Evolutionary conservation across 2,329 filamentous ascomycete genomes (phyloP), one percentile per base, ranked within the genome.

Genomic region (Fusarium chuoi): DNA sequence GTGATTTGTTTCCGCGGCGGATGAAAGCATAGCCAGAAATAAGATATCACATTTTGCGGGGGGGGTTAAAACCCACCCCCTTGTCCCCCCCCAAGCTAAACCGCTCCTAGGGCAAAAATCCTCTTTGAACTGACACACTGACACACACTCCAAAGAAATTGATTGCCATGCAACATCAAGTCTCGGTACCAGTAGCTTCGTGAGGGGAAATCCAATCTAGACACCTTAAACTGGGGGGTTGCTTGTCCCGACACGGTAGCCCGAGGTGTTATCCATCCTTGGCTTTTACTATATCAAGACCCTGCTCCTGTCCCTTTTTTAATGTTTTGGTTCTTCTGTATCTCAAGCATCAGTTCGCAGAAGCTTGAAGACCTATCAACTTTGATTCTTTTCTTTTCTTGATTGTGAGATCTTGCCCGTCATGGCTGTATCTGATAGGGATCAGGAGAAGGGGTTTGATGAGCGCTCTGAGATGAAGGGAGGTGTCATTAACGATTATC

Each of bases 371-470:
- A 46, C 26, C 57, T 33, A 24, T 30, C 49, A 15, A 22, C 66
- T 70, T 42, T 24, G 35, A 36, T 17, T 36, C 35, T 36, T 17
- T 36, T 36, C 35, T 17, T 15, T 36, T 36, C 15, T 36, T 36
- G 15, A 17, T 35, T 36, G 35, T 15, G 18, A 36, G 30, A 46
- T 22, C 30, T 54, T 55, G 22, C 10, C 42, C n/a, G 65, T 36
- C 59, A 78, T 78, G 73, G 46, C 66, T 44, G 24, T 55, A 41
- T 77, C 75, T 52, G 75, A 78, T 61, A 71, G 56, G 59, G 76
- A 77, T 46, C 70, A 74, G 49, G 73, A 75, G 51, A 75, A 75
- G 63, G 75, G 72, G 26, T 62, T 70, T 42, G 72, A 78, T 46
- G 68, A 71, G 44, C 69, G 64, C 28, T 71, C 73, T 33, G 75